A percentile compares a stretch with the other conserved stretches of the same genome.
phyloP scores from a whole-genome alignment of 108 stramenopile genomes.

The Cyclotella cryptica region DNA sequence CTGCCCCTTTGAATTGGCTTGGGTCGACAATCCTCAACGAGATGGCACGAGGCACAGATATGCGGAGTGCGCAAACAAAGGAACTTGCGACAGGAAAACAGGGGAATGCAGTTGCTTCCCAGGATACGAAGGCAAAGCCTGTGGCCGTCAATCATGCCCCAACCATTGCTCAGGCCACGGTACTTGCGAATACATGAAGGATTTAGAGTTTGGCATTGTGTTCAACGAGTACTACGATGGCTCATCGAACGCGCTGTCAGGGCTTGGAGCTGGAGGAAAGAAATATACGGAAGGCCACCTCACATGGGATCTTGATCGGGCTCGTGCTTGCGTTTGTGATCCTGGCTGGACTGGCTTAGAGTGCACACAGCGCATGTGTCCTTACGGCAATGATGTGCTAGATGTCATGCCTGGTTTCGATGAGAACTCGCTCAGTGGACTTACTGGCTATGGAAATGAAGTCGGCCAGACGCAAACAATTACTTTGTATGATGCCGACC shows the following conservation, averaged over 20 bases:
- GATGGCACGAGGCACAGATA: conserved; percentile 61
- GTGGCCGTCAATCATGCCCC: conserved; percentile 60
- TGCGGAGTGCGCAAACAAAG: conserved; percentile 79
- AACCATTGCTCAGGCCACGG: conserved; percentile 71
- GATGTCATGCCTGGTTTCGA: conserved; percentile 61
- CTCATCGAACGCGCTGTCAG: conserved; percentile 47
- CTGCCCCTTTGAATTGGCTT: conserved; percentile 62
- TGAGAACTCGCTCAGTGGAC: conserved; percentile 25
- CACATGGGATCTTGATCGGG: conserved; percentile 74
- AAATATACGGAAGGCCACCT: conserved; percentile 20
- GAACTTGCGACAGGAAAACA: conserved; percentile 61
- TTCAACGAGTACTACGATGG: conserved; percentile 63
- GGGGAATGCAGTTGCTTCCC: conserved; percentile 69
- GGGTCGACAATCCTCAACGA: conserved; percentile 44
- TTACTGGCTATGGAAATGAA: conserved; percentile 43
- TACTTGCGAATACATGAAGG: conserved; percentile 63
- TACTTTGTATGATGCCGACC: conserved; percentile 53
- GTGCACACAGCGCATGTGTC: conserved; percentile 77
- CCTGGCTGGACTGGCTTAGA: conserved; percentile 70
- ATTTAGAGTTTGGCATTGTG: conserved; percentile 59
- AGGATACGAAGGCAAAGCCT: conserved; percentile 68
- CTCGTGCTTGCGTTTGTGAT: conserved; percentile 76
- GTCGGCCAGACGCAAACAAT: conserved; percentile 60
- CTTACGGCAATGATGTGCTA: conserved; percentile 74
- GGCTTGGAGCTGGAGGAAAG: conserved; percentile 57